A percentile compares a stretch with the other conserved stretches of the same genome.
These are phyloP conservation scores for Choiromyces venosus DNA, from an alignment of 495 filamentous ascomycete species.

Conservation along the genomic window DNA sequence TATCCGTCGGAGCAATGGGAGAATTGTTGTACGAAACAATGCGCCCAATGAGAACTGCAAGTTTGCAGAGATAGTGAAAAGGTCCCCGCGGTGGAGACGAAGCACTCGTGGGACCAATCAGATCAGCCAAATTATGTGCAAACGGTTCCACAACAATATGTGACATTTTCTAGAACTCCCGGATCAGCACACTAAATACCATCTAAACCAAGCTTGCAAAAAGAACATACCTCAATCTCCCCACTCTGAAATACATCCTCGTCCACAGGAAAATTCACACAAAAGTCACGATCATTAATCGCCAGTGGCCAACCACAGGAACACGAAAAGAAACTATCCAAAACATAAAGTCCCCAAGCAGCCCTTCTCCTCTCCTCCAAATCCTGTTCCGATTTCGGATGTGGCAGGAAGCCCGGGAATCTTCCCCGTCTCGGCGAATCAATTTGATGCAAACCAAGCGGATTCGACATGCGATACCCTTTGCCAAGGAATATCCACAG, in stretches of 20 bases:
- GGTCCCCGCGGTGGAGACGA: conserved; percentile 20
- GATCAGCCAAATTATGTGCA: conserved; percentile 26
- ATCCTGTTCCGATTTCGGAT: conserved; percentile 36
- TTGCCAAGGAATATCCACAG: conserved; percentile 38
- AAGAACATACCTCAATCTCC: conserved; percentile 33
- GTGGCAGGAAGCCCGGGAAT: conserved; percentile 26
- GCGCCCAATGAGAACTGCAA: conserved; percentile 33
- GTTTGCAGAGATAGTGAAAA: conserved; percentile 38
- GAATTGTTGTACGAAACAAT: conserved; percentile 30
- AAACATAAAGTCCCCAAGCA: conserved; percentile 35
- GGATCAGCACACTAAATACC: background rate
- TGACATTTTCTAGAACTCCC: conserved; percentile 28
- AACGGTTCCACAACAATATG: conserved; percentile 40
- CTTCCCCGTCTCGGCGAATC: conserved; percentile 24
- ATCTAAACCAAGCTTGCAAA: background rate
- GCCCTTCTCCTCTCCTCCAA: conserved; percentile 37
- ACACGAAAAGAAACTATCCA: conserved; percentile 32
- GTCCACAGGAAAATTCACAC: conserved; percentile 41
- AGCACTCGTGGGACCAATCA: conserved; percentile 17
- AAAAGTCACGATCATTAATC: conserved; percentile 35
- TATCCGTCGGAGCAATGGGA: conserved; percentile 5
- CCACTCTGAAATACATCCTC: conserved; percentile 40
- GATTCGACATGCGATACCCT: conserved; percentile 36
- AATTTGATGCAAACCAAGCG: conserved; percentile 37
- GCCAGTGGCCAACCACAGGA: conserved; percentile 32